Conservation (phyloP, 306 rosid genomes). For the Vigna radiata region DNA sequence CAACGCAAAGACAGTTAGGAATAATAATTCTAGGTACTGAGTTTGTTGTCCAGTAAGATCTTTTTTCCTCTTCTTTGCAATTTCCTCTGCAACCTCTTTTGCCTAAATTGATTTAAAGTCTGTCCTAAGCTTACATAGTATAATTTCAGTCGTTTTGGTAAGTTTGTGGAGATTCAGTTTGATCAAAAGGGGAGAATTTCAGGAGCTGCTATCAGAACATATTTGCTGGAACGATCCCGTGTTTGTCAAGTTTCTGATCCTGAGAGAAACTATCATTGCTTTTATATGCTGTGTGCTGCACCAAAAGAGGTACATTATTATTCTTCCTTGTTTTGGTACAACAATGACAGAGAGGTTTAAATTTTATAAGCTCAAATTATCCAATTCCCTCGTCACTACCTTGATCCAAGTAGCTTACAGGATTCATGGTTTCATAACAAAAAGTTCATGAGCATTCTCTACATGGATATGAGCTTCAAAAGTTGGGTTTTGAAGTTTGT, state of each 20-base stretch:
- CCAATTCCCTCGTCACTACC: neutral
- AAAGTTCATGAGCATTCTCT: neutral
- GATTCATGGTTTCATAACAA: neutral
- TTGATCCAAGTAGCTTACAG: neutral
- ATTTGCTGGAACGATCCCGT: constrained; percentile 89
- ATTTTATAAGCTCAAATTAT: neutral
- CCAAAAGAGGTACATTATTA: constrained; percentile 69
- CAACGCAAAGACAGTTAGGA: constrained; percentile 93
- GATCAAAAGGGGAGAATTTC: constrained; percentile 84
- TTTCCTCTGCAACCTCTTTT: neutral
- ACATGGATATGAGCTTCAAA: neutral
- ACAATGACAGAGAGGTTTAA: neutral
- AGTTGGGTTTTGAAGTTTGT: neutral
- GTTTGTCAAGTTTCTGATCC: constrained; percentile 99
- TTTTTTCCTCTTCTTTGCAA: constrained; percentile 17
- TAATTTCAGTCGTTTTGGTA: constrained; percentile 95
- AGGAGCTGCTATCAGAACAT: constrained; percentile 98
- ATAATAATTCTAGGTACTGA: constrained; percentile 89
- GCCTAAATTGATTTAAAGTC: constrained; percentile 32
- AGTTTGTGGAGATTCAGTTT: constrained; percentile 98
- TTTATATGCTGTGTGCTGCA: constrained; percentile 98
- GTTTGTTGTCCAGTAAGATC: neutral
- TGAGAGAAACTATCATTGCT: constrained; percentile 97
- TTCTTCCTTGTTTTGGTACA: constrained; percentile 3
- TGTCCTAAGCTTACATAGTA: constrained; percentile 48